Conservation (phyloP, 2,329 filamentous ascomycete species). For the Microsporum ferrugineum region DNA sequence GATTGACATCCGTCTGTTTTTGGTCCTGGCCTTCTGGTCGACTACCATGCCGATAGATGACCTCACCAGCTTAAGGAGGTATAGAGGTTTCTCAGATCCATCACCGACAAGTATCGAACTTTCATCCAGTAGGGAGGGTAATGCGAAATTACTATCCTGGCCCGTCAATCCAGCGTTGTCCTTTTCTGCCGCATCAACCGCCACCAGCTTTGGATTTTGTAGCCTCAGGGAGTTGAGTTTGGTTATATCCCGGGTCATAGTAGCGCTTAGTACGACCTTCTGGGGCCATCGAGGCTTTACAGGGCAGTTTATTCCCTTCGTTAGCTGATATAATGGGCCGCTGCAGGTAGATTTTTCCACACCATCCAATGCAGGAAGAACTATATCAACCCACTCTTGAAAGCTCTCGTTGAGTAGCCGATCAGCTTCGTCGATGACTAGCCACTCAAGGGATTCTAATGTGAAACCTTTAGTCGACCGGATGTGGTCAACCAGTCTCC, state of each 20-base stretch:
- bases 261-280: slow-evolving; percentile 83
- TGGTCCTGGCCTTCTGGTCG: neutral
- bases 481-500: slow-evolving; percentile 82
- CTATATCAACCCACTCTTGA: slow-evolving; percentile 72
- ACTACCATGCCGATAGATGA: slow-evolving; percentile 22
- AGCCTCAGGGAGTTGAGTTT: slow-evolving; percentile 65
- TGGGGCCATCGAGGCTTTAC: slow-evolving; percentile 42
- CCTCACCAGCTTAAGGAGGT: slow-evolving; percentile 65
- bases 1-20: neutral
- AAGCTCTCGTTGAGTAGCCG: slow-evolving; percentile 84
- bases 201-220: slow-evolving; percentile 60
- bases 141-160: slow-evolving; percentile 11
- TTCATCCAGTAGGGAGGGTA: slow-evolving; percentile 56
- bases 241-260: slow-evolving; percentile 77
- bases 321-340: slow-evolving; percentile 28
- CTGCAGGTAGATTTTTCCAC: slow-evolving; percentile 41
- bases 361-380: slow-evolving; percentile 49
- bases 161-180: slow-evolving; percentile 13
- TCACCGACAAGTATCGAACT: slow-evolving; percentile 57
- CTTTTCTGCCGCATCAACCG: slow-evolving; percentile 50
- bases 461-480: slow-evolving; percentile 72
- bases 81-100: slow-evolving; percentile 64
- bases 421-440: slow-evolving; percentile 89
- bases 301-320: slow-evolving; percentile 27
- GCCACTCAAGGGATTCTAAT: slow-evolving; percentile 68